Conservation (phyloP, 495 filamentous ascomycete species). For the Penicillium verhagenii region DNA sequence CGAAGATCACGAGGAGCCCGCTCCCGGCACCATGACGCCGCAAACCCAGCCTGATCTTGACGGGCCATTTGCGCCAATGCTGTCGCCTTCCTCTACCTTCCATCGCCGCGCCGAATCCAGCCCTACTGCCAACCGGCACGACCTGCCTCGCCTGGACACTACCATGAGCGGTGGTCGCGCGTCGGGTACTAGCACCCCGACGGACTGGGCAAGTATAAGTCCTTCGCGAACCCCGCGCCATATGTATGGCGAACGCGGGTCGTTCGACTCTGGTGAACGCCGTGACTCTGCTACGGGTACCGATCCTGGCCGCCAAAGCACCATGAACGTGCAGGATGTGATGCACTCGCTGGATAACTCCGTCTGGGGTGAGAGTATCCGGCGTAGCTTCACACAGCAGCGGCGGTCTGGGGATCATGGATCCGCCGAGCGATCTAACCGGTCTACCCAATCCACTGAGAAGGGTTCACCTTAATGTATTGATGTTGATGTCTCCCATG, state of each 20-base stretch:
- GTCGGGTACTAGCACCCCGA: constrained; percentile 33
- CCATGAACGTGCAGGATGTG: constrained; percentile 74
- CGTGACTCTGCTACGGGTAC: constrained; percentile 11
- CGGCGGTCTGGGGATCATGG: constrained; percentile 49
- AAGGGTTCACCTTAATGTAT: constrained; percentile 1
- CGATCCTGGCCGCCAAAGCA: constrained; percentile 51
- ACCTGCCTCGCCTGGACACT: constrained; percentile 45
- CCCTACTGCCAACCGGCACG: constrained; percentile 17
- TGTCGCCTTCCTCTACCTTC: constrained; percentile 36
- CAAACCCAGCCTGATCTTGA: constrained; percentile 20
- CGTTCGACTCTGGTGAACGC: constrained; percentile 28
- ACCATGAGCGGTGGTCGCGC: constrained; percentile 29
- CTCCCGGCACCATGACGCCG: constrained; percentile 21
- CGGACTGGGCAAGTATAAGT: constrained; percentile 48
- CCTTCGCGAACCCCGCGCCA: constrained; percentile 42
- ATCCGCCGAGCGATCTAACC: not conserved
- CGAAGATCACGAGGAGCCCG: constrained; percentile 19
- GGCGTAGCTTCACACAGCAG: constrained; percentile 80
- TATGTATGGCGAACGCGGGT: constrained; percentile 26
- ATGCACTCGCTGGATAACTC: constrained; percentile 80
- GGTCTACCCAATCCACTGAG: not conserved
- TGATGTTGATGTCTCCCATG: constrained; percentile 10
- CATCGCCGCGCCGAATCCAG: constrained; percentile 28
- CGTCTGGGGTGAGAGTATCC: constrained; percentile 88
- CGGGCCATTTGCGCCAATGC: constrained; percentile 27